phyloP scores from a whole-genome alignment of 768 basidiomycete species.

The Boletus pseudopeckii region DNA sequence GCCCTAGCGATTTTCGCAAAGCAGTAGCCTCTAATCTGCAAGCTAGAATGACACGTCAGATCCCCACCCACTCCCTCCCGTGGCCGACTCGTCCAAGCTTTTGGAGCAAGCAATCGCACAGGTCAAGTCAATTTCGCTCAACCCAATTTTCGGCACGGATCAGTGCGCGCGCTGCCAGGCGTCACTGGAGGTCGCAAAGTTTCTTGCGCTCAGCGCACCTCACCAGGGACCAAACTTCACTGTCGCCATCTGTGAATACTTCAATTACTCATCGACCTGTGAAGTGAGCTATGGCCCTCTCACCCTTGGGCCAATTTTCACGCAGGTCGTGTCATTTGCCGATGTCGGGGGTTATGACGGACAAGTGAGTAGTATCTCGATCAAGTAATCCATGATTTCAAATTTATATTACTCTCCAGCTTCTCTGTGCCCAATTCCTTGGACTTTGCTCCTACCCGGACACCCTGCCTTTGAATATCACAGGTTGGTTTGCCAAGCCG shows the following conservation, averaged over 20 bases:
- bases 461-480: constrained; percentile 58
- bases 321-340: constrained; percentile 69
- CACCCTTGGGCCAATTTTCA: constrained; percentile 56
- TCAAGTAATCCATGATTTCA: neutral
- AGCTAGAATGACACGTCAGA: constrained; percentile 53
- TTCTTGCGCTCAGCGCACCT: constrained; percentile 62
- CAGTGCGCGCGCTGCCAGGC: constrained; percentile 61
- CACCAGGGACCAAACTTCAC: constrained; percentile 55
- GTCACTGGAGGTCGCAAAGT: constrained; percentile 59
- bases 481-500: constrained; percentile 71
- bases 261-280: constrained; percentile 53
- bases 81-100: constrained; percentile 43
- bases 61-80: constrained; percentile 63
- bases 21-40: neutral
- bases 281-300: constrained; percentile 43
- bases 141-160: constrained; percentile 49
- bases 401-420: constrained; percentile 29
- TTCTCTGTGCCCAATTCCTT: constrained; percentile 60
- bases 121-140: constrained; percentile 52
- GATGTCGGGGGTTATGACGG: constrained; percentile 73
- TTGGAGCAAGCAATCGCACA: constrained; percentile 54
- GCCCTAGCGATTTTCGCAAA: neutral
- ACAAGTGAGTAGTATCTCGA: constrained; percentile 41
- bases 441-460: constrained; percentile 53
- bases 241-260: constrained; percentile 57